Percentiles rank a stretch among this genome's conserved stretches.
These are phyloP conservation scores for Capronia americana DNA, from an alignment of 2,329 filamentous ascomycete species.

Conservation along the genomic window DNA sequence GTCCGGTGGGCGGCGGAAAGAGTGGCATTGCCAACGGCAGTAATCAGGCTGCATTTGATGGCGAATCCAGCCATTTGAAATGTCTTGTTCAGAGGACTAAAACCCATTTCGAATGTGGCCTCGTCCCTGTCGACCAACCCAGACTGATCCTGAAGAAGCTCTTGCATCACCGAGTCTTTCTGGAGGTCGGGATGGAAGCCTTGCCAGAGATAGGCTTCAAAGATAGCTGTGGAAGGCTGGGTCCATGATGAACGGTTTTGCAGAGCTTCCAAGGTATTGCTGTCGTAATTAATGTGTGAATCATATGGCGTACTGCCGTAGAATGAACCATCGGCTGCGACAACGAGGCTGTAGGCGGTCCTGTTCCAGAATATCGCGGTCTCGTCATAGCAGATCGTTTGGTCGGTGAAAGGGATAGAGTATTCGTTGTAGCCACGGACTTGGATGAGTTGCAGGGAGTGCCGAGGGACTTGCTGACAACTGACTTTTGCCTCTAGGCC, in stretches of 20 bases:
- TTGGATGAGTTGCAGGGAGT: not conserved
- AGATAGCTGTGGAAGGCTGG: not conserved
- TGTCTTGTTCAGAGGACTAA: not conserved
- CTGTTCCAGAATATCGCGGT: not conserved
- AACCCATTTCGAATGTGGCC: not conserved
- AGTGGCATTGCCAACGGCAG: not conserved
- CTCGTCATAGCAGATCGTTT: not conserved
- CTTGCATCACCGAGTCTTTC: not conserved
- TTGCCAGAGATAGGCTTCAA: conserved; percentile 1
- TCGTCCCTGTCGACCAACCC: not conserved
- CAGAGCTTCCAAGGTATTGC: not conserved
- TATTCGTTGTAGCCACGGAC: not conserved
- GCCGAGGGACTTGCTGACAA: not conserved
- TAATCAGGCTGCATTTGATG: not conserved
- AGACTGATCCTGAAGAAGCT: not conserved
- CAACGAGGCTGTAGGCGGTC: not conserved
- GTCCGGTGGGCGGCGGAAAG: not conserved
- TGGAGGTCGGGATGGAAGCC: not conserved
- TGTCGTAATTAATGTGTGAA: not conserved
- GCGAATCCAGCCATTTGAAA: not conserved
- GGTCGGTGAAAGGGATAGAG: not conserved
- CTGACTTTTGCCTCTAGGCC: not conserved
- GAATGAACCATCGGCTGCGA: not conserved
- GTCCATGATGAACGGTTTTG: not conserved
- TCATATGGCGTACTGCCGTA: not conserved